Conservation (phyloP, 2,329 filamentous ascomycete genomes). For the Aspergillus tanneri region DNA sequence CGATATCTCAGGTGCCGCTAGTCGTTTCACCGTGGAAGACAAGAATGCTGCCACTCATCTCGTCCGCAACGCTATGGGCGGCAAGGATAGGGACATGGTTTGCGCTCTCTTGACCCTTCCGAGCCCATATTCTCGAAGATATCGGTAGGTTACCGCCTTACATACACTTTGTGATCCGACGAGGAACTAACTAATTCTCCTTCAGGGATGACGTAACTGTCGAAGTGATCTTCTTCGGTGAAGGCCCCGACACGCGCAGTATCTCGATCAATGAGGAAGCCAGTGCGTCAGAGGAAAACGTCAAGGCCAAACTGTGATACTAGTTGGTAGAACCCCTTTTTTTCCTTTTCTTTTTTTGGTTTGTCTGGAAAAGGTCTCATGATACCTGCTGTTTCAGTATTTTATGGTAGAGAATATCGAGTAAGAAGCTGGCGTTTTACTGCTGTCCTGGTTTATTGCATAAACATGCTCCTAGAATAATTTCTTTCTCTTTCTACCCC, state of each 20-base stretch:
- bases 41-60: conserved; percentile 96
- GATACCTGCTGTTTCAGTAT: conserved; percentile 2
- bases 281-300: conserved; percentile 58
- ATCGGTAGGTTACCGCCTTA: conserved; percentile 61
- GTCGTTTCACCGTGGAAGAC: conserved; percentile 90
- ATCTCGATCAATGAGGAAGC: conserved; percentile 85
- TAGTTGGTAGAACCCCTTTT: not conserved
- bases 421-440: no score
- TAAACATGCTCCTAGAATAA: no score
- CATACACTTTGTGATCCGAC: not conserved
- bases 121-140: conserved; percentile 85
- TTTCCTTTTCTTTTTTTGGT: no score
- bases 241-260: conserved; percentile 71
- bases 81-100: conserved; percentile 89
- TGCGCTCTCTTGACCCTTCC: conserved; percentile 88
- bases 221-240: conserved; percentile 97
- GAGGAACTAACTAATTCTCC: conserved; percentile 12
- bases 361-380: not conserved
- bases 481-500: no score
- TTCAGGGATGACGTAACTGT: conserved; percentile 89
- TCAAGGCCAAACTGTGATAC: conserved; percentile 51
- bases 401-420: no score
- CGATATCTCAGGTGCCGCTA: conserved; percentile 67
- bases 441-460: no score
- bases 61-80: conserved; percentile 89